These are phyloP conservation scores for Pontederia crassipes DNA, from an alignment of 176 grass and related monocot genomes.

Conservation along the genomic window DNA sequence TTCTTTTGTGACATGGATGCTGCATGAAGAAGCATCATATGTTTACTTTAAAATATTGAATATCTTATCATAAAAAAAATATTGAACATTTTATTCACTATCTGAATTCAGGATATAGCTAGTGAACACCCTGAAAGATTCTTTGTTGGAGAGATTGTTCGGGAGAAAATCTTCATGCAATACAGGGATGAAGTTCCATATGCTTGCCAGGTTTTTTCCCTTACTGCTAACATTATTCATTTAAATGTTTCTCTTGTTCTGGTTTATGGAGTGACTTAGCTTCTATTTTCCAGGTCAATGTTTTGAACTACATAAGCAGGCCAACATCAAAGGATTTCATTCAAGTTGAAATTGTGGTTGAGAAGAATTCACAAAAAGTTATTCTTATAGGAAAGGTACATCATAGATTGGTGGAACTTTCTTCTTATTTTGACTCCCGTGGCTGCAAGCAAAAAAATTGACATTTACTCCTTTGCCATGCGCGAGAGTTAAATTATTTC, in stretches of 20 bases:
- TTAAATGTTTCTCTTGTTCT: not conserved
- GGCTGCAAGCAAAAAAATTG: too few species aligned
- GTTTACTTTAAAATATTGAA: not conserved
- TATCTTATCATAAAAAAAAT: not conserved
- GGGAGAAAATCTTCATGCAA: slow-evolving; percentile 90
- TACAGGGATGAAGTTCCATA: slow-evolving; percentile 93
- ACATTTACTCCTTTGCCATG: not conserved
- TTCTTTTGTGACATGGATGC: too few species aligned
- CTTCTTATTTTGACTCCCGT: not conserved
- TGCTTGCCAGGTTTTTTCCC: slow-evolving; percentile 57
- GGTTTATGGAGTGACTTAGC: not conserved
- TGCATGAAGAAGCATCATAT: too few species aligned
- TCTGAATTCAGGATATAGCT: slow-evolving; percentile 60
- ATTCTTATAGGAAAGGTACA: slow-evolving; percentile 91
- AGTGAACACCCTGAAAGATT: slow-evolving; percentile 90
- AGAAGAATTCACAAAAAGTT: slow-evolving; percentile 83
- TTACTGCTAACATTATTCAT: slow-evolving; percentile 1
- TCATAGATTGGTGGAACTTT: not conserved
- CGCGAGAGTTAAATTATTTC: not conserved
- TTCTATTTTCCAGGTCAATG: slow-evolving; percentile 53
- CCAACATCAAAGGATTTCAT: slow-evolving; percentile 85
- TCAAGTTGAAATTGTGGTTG: slow-evolving; percentile 91
- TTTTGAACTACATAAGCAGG: slow-evolving; percentile 73
- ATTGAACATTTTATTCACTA: not conserved
- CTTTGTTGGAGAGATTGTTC: slow-evolving; percentile 90